Evolutionary conservation across 31 red algal species (phyloP).

Genomic region (Asparagopsis taxiformis): DNA sequence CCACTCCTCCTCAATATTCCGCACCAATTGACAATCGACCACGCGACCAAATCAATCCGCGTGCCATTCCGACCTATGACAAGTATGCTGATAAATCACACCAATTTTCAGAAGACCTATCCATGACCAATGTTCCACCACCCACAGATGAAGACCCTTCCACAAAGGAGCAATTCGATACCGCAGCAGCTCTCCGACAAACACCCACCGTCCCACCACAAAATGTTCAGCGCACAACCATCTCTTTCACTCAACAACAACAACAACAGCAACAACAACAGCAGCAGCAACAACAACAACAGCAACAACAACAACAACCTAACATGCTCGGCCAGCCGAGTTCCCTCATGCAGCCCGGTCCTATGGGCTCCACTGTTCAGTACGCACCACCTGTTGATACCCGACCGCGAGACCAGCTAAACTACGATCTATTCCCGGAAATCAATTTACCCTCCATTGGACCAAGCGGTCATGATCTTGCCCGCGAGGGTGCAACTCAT

Average conservation of each 20-base stretch:
- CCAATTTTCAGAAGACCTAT: background rate
- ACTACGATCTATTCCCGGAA: conserved; percentile 37
- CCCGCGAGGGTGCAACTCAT: conserved; percentile 10
- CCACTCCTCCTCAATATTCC: conserved; percentile 1
- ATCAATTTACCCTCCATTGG: conserved; percentile 19
- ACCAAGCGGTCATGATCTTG: conserved; percentile 13
- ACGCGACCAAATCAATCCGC: conserved; percentile 16
- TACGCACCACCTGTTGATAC: conserved; percentile 8
- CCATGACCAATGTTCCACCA: conserved; percentile 24
- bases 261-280: background rate
- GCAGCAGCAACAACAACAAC: background rate
- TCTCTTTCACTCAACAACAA: background rate
- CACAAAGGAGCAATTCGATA: conserved; percentile 25
- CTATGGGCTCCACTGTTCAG: conserved; percentile 1
- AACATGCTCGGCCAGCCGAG: conserved; percentile 18
- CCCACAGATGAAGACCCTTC: conserved; percentile 3
- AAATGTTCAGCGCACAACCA: background rate
- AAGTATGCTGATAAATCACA: background rate
- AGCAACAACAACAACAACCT: background rate
- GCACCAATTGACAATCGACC: conserved; percentile 12
- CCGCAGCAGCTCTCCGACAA: background rate
- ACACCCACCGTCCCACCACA: background rate
- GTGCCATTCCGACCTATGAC: background rate
- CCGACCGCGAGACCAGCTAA: conserved; percentile 22
- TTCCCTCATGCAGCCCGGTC: conserved; percentile 17